Evolutionary conservation across 2,329 filamentous ascomycete species (phyloP), one percentile per base, ranked within the genome.

Genomic region (Sporothrix curviconia): DNA sequence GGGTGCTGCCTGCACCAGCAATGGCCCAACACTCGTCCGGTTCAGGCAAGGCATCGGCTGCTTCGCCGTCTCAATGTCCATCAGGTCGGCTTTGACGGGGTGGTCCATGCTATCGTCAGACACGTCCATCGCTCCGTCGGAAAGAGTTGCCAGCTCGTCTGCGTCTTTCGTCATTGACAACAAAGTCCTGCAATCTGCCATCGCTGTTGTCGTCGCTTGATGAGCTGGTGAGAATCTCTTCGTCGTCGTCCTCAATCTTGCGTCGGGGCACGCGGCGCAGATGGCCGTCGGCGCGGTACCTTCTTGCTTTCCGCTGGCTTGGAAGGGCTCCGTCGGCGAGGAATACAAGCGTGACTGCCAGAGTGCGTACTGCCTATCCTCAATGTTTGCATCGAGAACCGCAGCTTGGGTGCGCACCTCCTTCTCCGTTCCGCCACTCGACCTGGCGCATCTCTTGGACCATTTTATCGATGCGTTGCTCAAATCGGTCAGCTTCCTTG

Each of bases 311-410:
- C n/a, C 2, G 37, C 36, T 25, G 42, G 61, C 25, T 55, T 64
- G 34, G 40, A 59, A 14, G 57, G n/a, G 63, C 7, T 59, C 59
- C 9, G 54, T 69, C 4, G 84, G 70, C 24, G 80, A 63, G 7
- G 68, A 62, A n/a, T 58, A 60, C 9, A 63, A 37, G 4, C 47
- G 50, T 1, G 80, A 72, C 3, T 74, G 66, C 80, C 81, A 86
- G 7, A 66, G 65, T 8, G 77, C 67, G 39, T 80, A 69, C 64
- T 85, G 74, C 50, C 80, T 79, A 56, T 87, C 79, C 36, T 81
- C 78, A 1, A 96, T 71, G 3, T 78, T 90, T 4, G 76, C 72
- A 59, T 92, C 84, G 56, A 95, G 72, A 36, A 72, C 78, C 11
- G 72, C 70, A 50, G 84, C 83, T 64, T 83, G 80, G 6, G 70